These are phyloP conservation scores for Amphichorda felina DNA, from an alignment of 2,329 filamentous ascomycete species.

Conservation along the genomic window DNA sequence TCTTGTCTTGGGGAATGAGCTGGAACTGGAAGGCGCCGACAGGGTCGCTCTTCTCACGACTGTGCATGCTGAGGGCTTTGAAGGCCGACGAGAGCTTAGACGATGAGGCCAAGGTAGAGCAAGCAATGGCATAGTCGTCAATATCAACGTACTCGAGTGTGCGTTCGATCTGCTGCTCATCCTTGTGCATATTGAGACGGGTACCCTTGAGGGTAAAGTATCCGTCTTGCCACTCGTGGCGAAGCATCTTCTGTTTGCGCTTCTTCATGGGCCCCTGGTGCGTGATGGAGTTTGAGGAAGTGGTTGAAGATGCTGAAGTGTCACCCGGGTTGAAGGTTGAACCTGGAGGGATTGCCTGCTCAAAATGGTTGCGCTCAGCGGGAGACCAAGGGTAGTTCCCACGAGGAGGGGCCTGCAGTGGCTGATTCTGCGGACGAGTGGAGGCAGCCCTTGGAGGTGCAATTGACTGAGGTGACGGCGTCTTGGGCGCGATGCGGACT, in stretches of 20 bases:
- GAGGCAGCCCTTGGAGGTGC: conserved; percentile 22
- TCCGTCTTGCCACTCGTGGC: conserved; percentile 87
- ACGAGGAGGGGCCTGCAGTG: conserved; percentile 39
- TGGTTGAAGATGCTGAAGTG: conserved; percentile 13
- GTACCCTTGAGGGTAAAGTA: conserved; percentile 79
- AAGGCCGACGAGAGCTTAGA: conserved; percentile 82
- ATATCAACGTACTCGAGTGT: conserved; percentile 75
- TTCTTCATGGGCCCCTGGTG: conserved; percentile 91
- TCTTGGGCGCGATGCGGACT: conserved; percentile 21
- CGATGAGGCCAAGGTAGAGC: conserved; percentile 61
- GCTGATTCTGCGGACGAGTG: conserved; percentile 20
- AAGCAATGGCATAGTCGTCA: conserved; percentile 80
- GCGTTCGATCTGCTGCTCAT: conserved; percentile 35
- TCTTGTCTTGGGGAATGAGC: conserved; percentile 59
- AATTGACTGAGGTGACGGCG: conserved; percentile 12
- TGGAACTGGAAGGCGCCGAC: conserved; percentile 72
- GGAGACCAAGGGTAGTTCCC: conserved; percentile 45
- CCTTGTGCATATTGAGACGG: conserved; percentile 64
- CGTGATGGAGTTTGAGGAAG: conserved; percentile 37
- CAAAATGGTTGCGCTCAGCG: conserved; percentile 29
- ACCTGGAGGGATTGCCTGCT: conserved; percentile 29
- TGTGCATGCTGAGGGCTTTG: conserved; percentile 60
- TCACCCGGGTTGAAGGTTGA: conserved; percentile 9
- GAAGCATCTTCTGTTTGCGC: conserved; percentile 77
- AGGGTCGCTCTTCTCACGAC: conserved; percentile 40